Percentiles rank a stretch among this genome's conserved stretches.
phyloP scores from a whole-genome alignment of 192 early-diverging fungal species.

The Backusella psychrophila region DNA sequence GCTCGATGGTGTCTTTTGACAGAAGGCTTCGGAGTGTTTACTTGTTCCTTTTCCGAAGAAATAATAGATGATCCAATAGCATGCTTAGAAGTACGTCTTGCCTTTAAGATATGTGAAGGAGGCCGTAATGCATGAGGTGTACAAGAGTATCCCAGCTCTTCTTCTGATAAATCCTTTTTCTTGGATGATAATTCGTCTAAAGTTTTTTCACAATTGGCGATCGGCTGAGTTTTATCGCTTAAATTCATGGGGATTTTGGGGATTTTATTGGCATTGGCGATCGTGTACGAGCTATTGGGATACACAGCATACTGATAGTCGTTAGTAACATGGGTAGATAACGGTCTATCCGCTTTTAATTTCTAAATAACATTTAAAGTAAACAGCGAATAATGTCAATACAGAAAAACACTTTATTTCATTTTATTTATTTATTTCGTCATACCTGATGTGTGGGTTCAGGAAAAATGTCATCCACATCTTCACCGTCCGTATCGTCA shows the following conservation, averaged over 20 bases:
- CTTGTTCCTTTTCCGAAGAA: neutral
- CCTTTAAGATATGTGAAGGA: conserved; percentile 13
- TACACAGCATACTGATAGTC: neutral
- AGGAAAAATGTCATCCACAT: conserved; percentile 10
- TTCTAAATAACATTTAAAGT: neutral
- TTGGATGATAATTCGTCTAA: neutral
- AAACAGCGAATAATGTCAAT: neutral
- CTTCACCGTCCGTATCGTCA: conserved; percentile 9
- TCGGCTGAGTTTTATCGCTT: neutral
- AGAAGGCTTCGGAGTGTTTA: neutral
- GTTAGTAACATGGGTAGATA: neutral
- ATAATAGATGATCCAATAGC: neutral
- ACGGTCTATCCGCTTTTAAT: neutral
- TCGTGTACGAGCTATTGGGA: neutral
- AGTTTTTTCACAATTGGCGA: neutral
- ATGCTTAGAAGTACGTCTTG: neutral
- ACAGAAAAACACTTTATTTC: neutral
- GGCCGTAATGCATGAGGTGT: conserved; percentile 12
- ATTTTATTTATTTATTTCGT: neutral
- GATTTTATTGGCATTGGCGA: neutral
- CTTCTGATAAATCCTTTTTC: neutral
- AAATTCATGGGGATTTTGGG: neutral
- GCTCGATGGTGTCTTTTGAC: neutral
- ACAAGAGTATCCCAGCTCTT: neutral
- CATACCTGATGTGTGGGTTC: conserved; percentile 8